Evolutionary conservation across 2,329 filamentous ascomycete genomes (phyloP), one percentile per base, ranked within the genome.

Genomic region (Fusarium robinianum): DNA sequence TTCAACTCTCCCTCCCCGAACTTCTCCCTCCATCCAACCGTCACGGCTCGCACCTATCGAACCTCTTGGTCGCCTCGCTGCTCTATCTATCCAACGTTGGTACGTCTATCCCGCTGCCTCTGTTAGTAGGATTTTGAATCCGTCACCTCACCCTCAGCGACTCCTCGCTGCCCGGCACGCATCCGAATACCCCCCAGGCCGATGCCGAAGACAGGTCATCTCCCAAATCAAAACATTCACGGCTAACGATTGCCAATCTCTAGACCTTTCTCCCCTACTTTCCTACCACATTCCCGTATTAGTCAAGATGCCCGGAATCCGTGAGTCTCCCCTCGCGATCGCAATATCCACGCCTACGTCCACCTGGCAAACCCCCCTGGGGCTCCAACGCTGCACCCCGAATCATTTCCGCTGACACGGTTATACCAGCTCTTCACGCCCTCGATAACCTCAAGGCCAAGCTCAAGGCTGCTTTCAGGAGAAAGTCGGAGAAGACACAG

Each of bases 391-490:
- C 29, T 16, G n/a, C 18, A 19, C 11, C 12, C n/a, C 21, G 18
- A 19, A 14, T 10, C 27, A 16, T 9, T 17, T 16, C 12, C 25
- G 29, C 49, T 55, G 25, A 53, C 25, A 29, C 5, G 22, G 33
- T 3, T 14, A n/a, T 6, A 17, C 21, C 52, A 80, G 77, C 77
- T 41, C 65, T 71, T 35, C 67, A 72, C 52, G 74, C 77, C 22
- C 67, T 81, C 49, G 74, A 76, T 62, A 79, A 79, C 67, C 56
- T 81, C 55, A 79, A 77, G 74, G 69, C 66, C 61, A 80, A 79
- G 74, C 62, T 81, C 62, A 77, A 75, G 72, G 67, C 68, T 52
- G 66, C 70, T 65, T 76, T 79, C 69, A 76, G 74, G 67, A 77
- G 74, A 65, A 75, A 71, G 67, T 39, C 48, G 27, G 60, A 67